Evolutionary conservation across 2,329 filamentous ascomycete species (phyloP), one percentile per base, ranked within the genome.

Genomic region (Xylaria multiplex): DNA sequence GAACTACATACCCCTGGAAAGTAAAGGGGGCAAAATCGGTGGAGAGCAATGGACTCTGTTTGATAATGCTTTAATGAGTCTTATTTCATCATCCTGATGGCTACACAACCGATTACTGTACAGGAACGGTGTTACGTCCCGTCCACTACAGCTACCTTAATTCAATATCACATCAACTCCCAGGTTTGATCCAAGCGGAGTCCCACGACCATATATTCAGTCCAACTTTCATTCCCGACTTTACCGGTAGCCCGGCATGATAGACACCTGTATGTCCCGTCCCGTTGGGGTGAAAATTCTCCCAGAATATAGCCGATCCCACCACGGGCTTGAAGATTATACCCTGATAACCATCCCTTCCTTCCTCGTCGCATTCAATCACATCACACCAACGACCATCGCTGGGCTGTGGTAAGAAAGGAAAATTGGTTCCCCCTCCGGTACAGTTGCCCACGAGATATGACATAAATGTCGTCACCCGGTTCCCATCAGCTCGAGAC

Each of bases 141-240:
- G 27, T 27, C 27, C 27, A 5, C 27, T 5, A 5, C 27, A 27
- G 27, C 27, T 27, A 5, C 5, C 27, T 27, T 37, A 37, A 37
- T 8, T 45, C 14, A 14, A 46, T 48, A 2, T 57, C 14, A 37
- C 30, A 49, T 49, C 1, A 27, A 40, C 8, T 27, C 59, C 46
- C 53, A 14, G 49, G 62, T 24, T 22, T 54, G 6, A 32, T 32
- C 62, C 56, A 65, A 37, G 24, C 42, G 0, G 37, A 37, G 16
- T 13, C 66, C 62, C 2, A 73, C 62, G 0, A 69, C 52, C 42
- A 67, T 32, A 65, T 65, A 49, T 68, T 68, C 40, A 68, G 42
- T 50, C 66, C 62, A 4, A 65, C 37, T 30, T 68, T 68, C 24
- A 40, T 16, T 8, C 66, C 62, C 11, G 57, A 62, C 22, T 24